Percentiles rank a stretch among this genome's conserved stretches.
Conservation (phyloP, 345 rosid species). For the Eucalyptus dawsonii region DNA sequence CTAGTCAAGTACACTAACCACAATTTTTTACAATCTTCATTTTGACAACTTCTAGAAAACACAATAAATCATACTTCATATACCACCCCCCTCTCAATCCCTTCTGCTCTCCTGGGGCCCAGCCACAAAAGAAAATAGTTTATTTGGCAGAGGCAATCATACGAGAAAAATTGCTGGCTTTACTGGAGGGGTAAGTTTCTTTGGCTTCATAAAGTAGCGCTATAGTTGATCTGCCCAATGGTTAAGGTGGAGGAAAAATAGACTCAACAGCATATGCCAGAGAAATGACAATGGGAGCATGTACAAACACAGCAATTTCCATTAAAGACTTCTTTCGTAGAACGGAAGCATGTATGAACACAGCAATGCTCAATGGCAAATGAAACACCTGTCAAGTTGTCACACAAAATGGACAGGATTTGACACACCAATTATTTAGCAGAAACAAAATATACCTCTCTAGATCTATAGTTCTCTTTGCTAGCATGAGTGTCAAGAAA, state of each 20-base stretch:
- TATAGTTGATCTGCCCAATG: neutral
- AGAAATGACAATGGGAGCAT: neutral
- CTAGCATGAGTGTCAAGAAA: constrained; percentile 86
- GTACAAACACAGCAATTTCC: neutral
- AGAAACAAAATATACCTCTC: constrained; percentile 32
- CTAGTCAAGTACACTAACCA: neutral
- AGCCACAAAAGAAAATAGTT: neutral
- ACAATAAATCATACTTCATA: neutral
- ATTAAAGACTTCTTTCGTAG: neutral
- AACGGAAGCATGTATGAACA: neutral
- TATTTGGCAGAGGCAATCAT: neutral
- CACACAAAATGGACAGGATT: neutral
- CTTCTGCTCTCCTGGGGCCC: neutral
- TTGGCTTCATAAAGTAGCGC: neutral
- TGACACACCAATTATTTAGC: neutral
- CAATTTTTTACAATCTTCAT: neutral
- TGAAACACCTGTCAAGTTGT: neutral
- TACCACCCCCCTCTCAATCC: neutral
- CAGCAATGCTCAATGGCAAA: neutral
- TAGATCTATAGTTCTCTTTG: constrained; percentile 52
- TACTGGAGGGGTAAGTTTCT: neutral
- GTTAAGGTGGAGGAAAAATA: neutral
- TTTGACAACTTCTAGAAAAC: neutral
- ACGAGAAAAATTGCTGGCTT: neutral
- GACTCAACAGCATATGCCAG: neutral